phyloP scores from a whole-genome alignment of 2,329 filamentous ascomycete species.

The Botryotinia convoluta region DNA sequence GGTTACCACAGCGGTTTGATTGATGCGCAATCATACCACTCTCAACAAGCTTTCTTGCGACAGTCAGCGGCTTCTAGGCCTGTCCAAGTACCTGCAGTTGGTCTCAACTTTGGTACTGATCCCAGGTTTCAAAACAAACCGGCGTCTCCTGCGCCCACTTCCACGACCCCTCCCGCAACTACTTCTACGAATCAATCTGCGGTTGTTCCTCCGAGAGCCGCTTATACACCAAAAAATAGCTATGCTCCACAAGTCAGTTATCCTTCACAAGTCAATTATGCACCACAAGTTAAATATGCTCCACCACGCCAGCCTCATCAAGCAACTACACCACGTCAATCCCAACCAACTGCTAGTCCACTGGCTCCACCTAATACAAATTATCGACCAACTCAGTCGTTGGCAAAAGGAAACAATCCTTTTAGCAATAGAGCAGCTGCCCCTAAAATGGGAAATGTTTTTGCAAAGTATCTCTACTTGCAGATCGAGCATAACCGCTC shows the following conservation, averaged over 20 bases:
- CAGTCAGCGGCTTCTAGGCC: conserved; percentile 27
- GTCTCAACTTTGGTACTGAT: conserved; percentile 37
- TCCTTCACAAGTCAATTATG: conserved; percentile 1
- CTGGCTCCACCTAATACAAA: conserved; percentile 24
- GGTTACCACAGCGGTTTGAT: conserved; percentile 31
- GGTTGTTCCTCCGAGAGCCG: background rate
- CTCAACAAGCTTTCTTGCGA: conserved; percentile 38
- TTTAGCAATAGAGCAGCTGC: conserved; percentile 29
- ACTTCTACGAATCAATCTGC: conserved; percentile 12
- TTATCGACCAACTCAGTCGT: conserved; percentile 24
- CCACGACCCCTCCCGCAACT: background rate
- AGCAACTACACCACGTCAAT: conserved; percentile 6
- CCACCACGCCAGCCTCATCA: conserved; percentile 16
- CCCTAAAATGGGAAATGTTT: conserved; percentile 21
- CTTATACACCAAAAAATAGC: background rate
- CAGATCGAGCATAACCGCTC: conserved; percentile 60
- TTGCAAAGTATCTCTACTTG: conserved; percentile 49
- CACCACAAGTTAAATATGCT: conserved; percentile 11
- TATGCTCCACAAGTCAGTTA: background rate
- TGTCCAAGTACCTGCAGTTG: conserved; percentile 23
- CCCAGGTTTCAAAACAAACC: conserved; percentile 28
- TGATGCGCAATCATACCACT: conserved; percentile 37
- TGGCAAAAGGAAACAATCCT: conserved; percentile 30
- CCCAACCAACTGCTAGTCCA: conserved; percentile 14
- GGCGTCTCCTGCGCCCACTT: conserved; percentile 7